Evolutionary conservation across 2,329 filamentous ascomycete genomes (phyloP), one percentile per base, ranked within the genome.

Genomic region (Colletotrichum lentis): DNA sequence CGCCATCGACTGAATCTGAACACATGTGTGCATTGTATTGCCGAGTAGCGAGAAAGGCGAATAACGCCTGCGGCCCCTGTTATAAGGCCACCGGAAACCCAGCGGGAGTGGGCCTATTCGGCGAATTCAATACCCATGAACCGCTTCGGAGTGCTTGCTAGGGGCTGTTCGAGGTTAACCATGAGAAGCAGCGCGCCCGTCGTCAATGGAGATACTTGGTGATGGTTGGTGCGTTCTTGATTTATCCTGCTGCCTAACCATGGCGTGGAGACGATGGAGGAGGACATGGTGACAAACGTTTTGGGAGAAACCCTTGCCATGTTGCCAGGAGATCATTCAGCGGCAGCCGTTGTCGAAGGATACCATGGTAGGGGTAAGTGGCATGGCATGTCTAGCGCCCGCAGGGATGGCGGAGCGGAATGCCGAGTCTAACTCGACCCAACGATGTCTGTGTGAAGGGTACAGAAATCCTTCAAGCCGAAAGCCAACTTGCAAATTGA

Each of bases 381-480:
- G 24, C 50, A 61, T 44, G 57, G 63, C 20, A 18, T 24, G 43
- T 41, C n/a, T 20, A 37, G 50, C 50, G 24, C 35, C n/a, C 35
- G 43, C 50, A 67, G 62, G 62, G 62, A 41, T 67, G 35, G 43
- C 66, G 66, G 66, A 67, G 66, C 66, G 62, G 43, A 69, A 67
- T 69, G 66, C 66, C 66, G 66, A 69, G 62, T 56, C 66, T 69
- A 69, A 67, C 66, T 67, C 57, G 50, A 69, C 67, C 27, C 31
- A 61, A 53, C 44, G 44, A 47, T 60, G 44, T 37, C 22, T 31
- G 35, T 37, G 44, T 44, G 31, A 66, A 46, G 62, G 55, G 37
- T 56, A 31, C 27, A 50, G 27, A 27, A 50, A 49, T 66, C 62
- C 62, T 62, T 18, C 57, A 43, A 50, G 49, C 7, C 52, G 27